Evolutionary conservation across 1,284 basidiomycete species (phyloP).

Genomic region (Sanghuangporus baumii): DNA sequence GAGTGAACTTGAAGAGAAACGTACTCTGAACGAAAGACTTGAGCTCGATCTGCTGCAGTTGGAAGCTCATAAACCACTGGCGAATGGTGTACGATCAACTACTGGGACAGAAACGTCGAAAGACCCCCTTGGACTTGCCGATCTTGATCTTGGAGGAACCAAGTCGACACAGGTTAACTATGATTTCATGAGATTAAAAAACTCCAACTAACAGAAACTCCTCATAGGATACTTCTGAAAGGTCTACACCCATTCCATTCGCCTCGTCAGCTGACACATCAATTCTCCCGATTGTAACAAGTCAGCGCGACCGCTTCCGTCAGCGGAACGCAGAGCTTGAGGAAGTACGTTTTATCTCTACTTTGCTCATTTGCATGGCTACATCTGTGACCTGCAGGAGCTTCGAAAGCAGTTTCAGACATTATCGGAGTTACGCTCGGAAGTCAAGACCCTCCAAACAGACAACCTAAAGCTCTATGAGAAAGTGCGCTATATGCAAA

Average conservation of each 20-base stretch:
- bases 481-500: conserved; percentile 95
- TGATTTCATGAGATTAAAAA: not conserved
- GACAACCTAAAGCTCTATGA: conserved; percentile 96
- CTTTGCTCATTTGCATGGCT: not conserved
- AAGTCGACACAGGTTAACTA: conserved; percentile 28
- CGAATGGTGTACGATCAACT: conserved; percentile 23
- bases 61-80: conserved; percentile 47
- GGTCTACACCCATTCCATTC: conserved; percentile 62
- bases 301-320: conserved; percentile 92
- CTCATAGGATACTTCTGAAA: conserved; percentile 37
- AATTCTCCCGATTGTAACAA: conserved; percentile 93
- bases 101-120: conserved; percentile 24
- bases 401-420: conserved; percentile 90
- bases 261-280: conserved; percentile 78
- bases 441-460: conserved; percentile 83
- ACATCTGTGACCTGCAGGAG: conserved; percentile 49
- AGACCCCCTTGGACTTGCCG: conserved; percentile 52
- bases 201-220: not conserved
- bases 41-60: conserved; percentile 87
- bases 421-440: conserved; percentile 84
- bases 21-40: conserved; percentile 77
- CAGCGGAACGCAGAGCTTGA: conserved; percentile 95
- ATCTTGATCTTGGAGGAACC: conserved; percentile 67
- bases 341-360: conserved; percentile 49
- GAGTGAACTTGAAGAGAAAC: conserved; percentile 73